Evolutionary conservation across 2,329 filamentous ascomycete genomes (phyloP).

Genomic region (Apiospora pterosperma): DNA sequence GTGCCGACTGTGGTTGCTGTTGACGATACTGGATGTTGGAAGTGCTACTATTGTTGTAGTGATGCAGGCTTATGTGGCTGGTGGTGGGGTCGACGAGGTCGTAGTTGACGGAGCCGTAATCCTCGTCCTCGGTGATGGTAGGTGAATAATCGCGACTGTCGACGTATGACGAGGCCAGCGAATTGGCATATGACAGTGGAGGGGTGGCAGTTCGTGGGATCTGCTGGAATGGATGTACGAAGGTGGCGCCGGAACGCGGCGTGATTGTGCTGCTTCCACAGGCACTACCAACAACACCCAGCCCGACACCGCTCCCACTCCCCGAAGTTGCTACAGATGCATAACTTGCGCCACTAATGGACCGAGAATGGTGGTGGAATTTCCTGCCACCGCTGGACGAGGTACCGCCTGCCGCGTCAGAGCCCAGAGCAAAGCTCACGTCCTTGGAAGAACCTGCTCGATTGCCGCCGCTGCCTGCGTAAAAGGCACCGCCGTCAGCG

Average conservation of each 20-base stretch:
- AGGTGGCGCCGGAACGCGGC: slow-evolving; percentile 42
- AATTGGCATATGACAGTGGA: slow-evolving; percentile 56
- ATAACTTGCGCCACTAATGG: slow-evolving; percentile 56
- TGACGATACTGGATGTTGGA: slow-evolving; percentile 15
- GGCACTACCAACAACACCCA: slow-evolving; percentile 1
- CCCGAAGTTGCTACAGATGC: slow-evolving; percentile 52
- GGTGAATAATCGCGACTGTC: slow-evolving; percentile 49
- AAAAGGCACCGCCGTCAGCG: neutral
- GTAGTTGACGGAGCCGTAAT: slow-evolving; percentile 19
- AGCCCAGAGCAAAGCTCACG: slow-evolving; percentile 43
- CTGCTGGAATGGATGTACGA: slow-evolving; percentile 64
- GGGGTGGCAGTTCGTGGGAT: slow-evolving; percentile 59
- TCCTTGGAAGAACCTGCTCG: slow-evolving; percentile 32
- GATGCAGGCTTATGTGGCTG: slow-evolving; percentile 19
- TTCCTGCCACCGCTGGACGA: slow-evolving; percentile 19
- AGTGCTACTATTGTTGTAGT: slow-evolving; percentile 16
- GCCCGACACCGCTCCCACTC: slow-evolving; percentile 36
- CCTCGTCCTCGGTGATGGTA: slow-evolving; percentile 52
- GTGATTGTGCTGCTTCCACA: slow-evolving; percentile 11
- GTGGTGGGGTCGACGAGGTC: slow-evolving; percentile 13
- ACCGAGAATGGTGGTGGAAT: slow-evolving; percentile 53
- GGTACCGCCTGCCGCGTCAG: slow-evolving; percentile 21
- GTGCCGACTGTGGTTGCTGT: neutral
- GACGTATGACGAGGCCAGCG: slow-evolving; percentile 48
- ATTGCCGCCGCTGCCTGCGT: slow-evolving; percentile 7